Evolutionary conservation across 2,329 filamentous ascomycete species (phyloP).

Genomic region (Aspergillus neoniger): DNA sequence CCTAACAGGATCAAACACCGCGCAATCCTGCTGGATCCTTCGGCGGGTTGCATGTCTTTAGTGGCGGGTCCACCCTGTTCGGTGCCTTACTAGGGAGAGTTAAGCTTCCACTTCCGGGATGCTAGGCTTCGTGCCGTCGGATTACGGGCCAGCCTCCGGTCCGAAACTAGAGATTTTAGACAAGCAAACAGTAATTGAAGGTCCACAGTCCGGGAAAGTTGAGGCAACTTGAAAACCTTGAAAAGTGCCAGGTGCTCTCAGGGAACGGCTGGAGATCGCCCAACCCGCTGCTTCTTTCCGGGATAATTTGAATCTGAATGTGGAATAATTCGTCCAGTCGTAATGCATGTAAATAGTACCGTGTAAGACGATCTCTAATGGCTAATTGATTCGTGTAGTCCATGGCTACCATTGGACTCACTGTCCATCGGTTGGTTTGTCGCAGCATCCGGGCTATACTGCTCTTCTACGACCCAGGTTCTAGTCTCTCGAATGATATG

Average conservation of each 20-base stretch:
- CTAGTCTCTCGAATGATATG: slow-evolving; percentile 2
- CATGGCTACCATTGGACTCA: not conserved
- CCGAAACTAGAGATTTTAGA: not conserved
- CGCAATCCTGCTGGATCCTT: not conserved
- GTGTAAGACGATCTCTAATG: not conserved
- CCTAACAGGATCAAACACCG: not conserved
- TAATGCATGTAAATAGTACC: not conserved
- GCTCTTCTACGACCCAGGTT: slow-evolving; percentile 4
- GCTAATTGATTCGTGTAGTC: not conserved
- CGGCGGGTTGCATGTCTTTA: not conserved
- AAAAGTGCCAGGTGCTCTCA: not conserved
- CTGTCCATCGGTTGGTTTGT: not conserved
- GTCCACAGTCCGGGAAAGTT: not conserved
- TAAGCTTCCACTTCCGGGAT: not conserved
- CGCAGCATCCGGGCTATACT: not conserved
- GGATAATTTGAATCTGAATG: not conserved
- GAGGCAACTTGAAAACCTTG: not conserved
- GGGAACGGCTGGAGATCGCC: not conserved
- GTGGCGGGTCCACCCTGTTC: not conserved
- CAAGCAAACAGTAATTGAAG: not conserved
- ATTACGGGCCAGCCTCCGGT: not conserved
- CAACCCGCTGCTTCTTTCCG: not conserved
- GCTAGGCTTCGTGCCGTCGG: not conserved
- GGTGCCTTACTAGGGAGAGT: not conserved
- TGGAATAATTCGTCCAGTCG: not conserved